Percentiles rank a stretch among this genome's conserved stretches.
These are phyloP conservation scores for Trifolium subterraneum DNA, from an alignment of 306 rosid genomes.

Conservation along the genomic window DNA sequence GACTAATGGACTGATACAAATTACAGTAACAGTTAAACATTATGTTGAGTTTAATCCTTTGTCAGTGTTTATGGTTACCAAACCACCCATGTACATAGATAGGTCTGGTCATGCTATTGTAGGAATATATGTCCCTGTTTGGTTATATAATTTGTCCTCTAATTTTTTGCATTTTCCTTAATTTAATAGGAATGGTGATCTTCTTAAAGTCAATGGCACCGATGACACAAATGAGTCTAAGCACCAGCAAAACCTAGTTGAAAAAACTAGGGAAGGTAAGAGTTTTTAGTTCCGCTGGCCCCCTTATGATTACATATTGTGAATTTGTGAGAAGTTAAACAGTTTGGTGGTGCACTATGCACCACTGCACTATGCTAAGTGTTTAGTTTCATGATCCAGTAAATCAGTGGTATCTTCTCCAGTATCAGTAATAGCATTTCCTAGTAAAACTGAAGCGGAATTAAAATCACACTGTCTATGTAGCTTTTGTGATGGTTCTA, in stretches of 20 bases:
- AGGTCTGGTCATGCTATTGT: constrained; percentile 33
- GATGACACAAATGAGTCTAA: constrained; percentile 41
- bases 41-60: constrained; percentile 31
- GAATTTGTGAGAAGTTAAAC: constrained; percentile 14
- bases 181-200: constrained; percentile 47
- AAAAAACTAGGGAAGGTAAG: constrained; percentile 54
- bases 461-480: background rate
- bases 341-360: background rate
- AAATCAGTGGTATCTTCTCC: constrained; percentile 11
- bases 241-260: constrained; percentile 43
- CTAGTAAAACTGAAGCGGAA: background rate
- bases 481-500: constrained; percentile 3
- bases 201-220: constrained; percentile 45
- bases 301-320: constrained; percentile 19
- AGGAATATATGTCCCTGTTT: constrained; percentile 27
- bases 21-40: constrained; percentile 2
- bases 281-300: constrained; percentile 31
- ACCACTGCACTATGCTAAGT: background rate
- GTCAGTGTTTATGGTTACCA: constrained; percentile 33
- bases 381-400: constrained; percentile 14
- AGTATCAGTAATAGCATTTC: background rate
- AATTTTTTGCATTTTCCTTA: constrained; percentile 30
- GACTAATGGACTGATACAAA: constrained; percentile 33
- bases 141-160: constrained; percentile 35
- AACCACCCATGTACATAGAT: constrained; percentile 5